Evolutionary conservation across 768 basidiomycete genomes (phyloP).

Genomic region (Tephrocybe sp.): DNA sequence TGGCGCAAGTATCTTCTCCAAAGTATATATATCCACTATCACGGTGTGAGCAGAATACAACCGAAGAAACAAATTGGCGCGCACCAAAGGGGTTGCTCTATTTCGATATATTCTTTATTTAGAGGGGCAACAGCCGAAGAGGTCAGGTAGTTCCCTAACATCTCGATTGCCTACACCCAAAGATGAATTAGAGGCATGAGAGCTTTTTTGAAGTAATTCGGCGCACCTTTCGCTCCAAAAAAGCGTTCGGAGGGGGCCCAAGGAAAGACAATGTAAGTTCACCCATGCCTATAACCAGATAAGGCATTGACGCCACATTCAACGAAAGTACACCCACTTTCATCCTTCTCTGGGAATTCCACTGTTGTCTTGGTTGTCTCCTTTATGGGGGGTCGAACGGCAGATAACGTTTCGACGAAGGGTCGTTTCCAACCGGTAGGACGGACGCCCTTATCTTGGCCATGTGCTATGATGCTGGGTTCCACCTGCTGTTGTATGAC

Average conservation of each 20-base stretch:
- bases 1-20: constrained; percentile 72
- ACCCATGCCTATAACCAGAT: constrained; percentile 53
- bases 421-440: constrained; percentile 91
- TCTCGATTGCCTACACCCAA: constrained; percentile 67
- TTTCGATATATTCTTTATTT: constrained; percentile 92
- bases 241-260: constrained; percentile 74
- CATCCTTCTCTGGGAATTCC: constrained; percentile 96
- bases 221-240: constrained; percentile 67
- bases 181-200: constrained; percentile 4
- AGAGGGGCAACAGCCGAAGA: constrained; percentile 80
- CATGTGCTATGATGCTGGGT: constrained; percentile 75
- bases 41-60: constrained; percentile 2
- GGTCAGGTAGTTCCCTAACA: constrained; percentile 86
- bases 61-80: constrained; percentile 20
- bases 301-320: constrained; percentile 1
- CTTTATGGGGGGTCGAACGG: constrained; percentile 51
- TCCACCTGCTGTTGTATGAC: constrained; percentile 85
- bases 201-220: background rate
- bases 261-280: constrained; percentile 78
- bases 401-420: constrained; percentile 86
- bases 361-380: constrained; percentile 61
- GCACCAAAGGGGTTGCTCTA: constrained; percentile 85
- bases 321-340: constrained; percentile 47
- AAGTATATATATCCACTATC: constrained; percentile 84
- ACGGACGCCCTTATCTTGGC: constrained; percentile 64